These are phyloP conservation scores for Boletus subparvulus DNA, from an alignment of 768 basidiomycete genomes.

Conservation along the genomic window DNA sequence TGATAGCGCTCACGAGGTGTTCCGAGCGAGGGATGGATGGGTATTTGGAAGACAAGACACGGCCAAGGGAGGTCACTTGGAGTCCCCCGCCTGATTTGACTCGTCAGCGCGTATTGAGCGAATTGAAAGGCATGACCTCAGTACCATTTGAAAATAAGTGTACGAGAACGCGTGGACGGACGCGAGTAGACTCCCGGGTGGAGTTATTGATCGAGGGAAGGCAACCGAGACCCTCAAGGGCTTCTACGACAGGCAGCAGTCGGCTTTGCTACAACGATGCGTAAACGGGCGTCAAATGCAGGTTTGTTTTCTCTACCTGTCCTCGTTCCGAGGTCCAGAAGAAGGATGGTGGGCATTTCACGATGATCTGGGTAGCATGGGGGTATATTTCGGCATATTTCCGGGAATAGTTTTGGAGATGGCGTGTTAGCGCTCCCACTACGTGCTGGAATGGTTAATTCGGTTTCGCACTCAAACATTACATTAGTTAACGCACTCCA, in stretches of 20 bases:
- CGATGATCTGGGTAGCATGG: conserved; percentile 26
- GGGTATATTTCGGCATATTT: conserved; percentile 28
- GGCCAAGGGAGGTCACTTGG: conserved; percentile 20
- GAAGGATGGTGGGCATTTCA: conserved; percentile 22
- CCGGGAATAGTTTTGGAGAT: conserved; percentile 26
- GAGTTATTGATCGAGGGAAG: conserved; percentile 4
- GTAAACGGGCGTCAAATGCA: background rate
- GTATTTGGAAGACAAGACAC: conserved; percentile 22
- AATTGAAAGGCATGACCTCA: background rate
- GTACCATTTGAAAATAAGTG: conserved; percentile 34
- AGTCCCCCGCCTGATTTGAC: conserved; percentile 18
- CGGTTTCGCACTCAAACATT: background rate
- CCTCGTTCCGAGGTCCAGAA: conserved; percentile 14
- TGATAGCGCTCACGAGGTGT: conserved; percentile 11
- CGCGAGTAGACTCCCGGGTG: background rate
- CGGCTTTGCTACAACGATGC: conserved; percentile 10
- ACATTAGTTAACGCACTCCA: conserved; percentile 22
- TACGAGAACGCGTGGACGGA: conserved; percentile 23
- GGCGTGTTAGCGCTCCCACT: conserved; percentile 30
- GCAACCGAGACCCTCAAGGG: conserved; percentile 25
- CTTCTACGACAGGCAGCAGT: conserved; percentile 24
- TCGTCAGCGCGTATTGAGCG: background rate
- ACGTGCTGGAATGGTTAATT: background rate
- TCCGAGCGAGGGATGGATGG: conserved; percentile 4
- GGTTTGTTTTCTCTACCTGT: conserved; percentile 9